These are phyloP conservation scores for Claviceps quebecensis DNA, from an alignment of 2,329 filamentous ascomycete species.

Conservation along the genomic window DNA sequence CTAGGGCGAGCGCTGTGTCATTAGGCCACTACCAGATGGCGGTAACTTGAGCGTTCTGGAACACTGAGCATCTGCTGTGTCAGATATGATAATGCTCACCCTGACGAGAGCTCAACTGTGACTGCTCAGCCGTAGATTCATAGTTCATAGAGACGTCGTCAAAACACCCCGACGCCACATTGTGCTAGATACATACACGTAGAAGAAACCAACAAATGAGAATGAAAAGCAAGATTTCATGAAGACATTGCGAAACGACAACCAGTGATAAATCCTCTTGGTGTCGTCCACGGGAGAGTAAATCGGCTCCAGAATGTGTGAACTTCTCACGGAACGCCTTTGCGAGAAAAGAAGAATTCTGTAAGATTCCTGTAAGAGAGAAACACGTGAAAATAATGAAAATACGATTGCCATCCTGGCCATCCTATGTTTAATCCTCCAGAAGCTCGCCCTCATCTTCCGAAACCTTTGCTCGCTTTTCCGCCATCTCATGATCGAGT, in stretches of 20 bases:
- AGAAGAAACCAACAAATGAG: not conserved
- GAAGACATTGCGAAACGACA: not conserved
- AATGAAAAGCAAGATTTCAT: not conserved
- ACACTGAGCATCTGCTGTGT: too few species aligned
- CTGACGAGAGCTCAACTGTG: not conserved
- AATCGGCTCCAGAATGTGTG: not conserved
- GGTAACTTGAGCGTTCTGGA: too few species aligned
- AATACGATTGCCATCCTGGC: not conserved
- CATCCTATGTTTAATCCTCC: conserved; percentile 14
- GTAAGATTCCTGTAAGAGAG: not conserved
- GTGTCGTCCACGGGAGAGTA: conserved; percentile 1
- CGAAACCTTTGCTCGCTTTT: conserved; percentile 31
- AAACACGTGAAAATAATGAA: not conserved
- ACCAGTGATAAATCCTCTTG: not conserved
- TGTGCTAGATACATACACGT: conserved; percentile 1
- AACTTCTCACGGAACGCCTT: conserved; percentile 1
- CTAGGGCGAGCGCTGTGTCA: too few species aligned
- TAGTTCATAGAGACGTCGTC: not conserved
- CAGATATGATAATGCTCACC: too few species aligned
- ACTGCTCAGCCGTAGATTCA: not conserved
- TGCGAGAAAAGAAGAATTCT: not conserved
- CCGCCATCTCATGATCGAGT: conserved; percentile 21
- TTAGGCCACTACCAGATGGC: too few species aligned
- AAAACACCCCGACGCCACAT: conserved; percentile 2
- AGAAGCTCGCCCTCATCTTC: conserved; percentile 36